Conservation (phyloP, 1,284 basidiomycete species). For the Ceratorhiza oryzae-sativae region DNA sequence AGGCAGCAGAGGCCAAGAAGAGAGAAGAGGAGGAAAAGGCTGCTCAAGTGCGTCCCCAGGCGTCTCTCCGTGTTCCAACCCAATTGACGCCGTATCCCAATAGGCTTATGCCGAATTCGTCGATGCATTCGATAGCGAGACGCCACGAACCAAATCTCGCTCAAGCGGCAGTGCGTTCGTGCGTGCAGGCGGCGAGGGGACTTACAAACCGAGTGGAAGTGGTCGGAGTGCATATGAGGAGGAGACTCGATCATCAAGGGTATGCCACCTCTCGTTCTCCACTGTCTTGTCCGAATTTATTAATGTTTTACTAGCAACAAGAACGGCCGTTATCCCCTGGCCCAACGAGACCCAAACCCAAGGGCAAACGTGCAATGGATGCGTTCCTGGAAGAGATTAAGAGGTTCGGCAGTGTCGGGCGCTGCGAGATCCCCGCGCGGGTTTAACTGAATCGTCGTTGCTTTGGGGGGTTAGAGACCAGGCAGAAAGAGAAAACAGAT, state of each 20-base stretch:
- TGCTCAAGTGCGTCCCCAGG: slow-evolving; percentile 57
- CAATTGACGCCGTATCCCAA: slow-evolving; percentile 42
- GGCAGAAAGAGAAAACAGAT: slow-evolving; percentile 83
- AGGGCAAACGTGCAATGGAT: slow-evolving; percentile 94
- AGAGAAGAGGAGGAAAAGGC: slow-evolving; percentile 82
- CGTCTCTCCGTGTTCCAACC: not conserved
- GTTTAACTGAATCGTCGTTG: slow-evolving; percentile 22
- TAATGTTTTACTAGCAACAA: slow-evolving; percentile 46
- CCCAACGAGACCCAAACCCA: slow-evolving; percentile 75
- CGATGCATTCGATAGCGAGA: slow-evolving; percentile 82
- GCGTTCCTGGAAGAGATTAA: slow-evolving; percentile 93
- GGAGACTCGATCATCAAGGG: slow-evolving; percentile 10
- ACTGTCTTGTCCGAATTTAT: not conserved
- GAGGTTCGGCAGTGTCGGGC: slow-evolving; percentile 57
- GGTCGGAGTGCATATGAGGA: slow-evolving; percentile 33
- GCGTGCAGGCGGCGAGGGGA: slow-evolving; percentile 63
- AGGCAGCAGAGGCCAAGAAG: slow-evolving; percentile 86
- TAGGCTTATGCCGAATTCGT: slow-evolving; percentile 79
- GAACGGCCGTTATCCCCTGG: slow-evolving; percentile 62
- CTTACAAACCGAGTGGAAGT: slow-evolving; percentile 57
- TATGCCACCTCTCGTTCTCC: not conserved
- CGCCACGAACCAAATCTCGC: slow-evolving; percentile 54
- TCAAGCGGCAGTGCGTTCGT: slow-evolving; percentile 74
- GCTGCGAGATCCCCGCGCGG: slow-evolving; percentile 40
- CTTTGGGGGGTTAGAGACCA: slow-evolving; percentile 72